Conservation (phyloP, 345 rosid genomes). For the Linum lewisii region DNA sequence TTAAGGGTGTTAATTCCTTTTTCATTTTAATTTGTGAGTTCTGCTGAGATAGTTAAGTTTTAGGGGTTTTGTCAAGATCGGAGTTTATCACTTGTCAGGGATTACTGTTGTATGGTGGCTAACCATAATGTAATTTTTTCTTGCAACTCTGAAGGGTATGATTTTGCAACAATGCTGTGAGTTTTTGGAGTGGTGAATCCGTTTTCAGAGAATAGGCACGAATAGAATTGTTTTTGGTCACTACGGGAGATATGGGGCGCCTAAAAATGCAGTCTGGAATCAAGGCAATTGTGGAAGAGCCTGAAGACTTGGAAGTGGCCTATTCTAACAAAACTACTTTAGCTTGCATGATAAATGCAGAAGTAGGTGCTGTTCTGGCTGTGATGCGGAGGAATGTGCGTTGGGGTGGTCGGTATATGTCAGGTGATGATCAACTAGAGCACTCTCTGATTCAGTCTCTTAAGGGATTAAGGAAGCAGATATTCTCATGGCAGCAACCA, state of each 20-base stretch:
- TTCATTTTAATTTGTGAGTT: neutral
- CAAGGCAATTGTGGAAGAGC: constrained; percentile 24
- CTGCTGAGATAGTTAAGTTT: neutral
- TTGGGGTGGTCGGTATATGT: constrained; percentile 51
- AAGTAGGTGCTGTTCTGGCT: constrained; percentile 65
- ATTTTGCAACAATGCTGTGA: neutral
- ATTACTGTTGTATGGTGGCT: neutral
- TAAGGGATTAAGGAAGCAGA: constrained; percentile 53
- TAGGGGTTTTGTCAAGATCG: neutral
- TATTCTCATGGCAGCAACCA: constrained; percentile 46
- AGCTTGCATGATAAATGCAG: constrained; percentile 58
- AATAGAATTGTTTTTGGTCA: constrained; percentile 11
- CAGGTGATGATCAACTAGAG: constrained; percentile 61
- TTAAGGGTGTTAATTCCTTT: neutral
- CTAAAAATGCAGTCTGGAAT: constrained; percentile 28
- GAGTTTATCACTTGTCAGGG: neutral
- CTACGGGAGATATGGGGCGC: constrained; percentile 38
- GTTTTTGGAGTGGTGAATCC: neutral
- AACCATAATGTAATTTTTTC: too few species aligned
- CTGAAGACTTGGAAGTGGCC: constrained; percentile 19
- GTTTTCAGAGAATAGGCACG: neutral
- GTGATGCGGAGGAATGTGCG: constrained; percentile 75
- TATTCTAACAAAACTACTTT: constrained; percentile 34
- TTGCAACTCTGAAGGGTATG: neutral
- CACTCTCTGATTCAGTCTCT: constrained; percentile 63